Evolutionary conservation across 371 early-diverging fungal species (phyloP), one percentile per base, ranked within the genome.

Genomic region (Rhizopus sp.): DNA sequence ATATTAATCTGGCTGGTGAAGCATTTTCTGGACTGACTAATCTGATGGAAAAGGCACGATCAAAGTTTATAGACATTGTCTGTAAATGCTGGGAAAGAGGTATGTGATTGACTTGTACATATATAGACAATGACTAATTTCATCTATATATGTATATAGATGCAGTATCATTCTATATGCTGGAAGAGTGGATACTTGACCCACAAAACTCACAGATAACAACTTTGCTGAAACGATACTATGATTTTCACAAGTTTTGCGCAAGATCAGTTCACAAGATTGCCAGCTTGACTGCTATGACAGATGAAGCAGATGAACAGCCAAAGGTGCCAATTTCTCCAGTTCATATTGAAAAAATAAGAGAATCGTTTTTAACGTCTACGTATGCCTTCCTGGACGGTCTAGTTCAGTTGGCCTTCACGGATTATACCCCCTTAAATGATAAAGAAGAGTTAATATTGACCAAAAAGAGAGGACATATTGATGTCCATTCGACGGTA

Each of bases 171-270:
- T 93, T 96, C 67, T 80, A 87, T 53, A 70, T 83, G 56, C 84
- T 91, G 61, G 96, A 96, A 69, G 93, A 91, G 53, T 96, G 95
- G 95, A 67, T 85, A 0, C 70, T 92, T 46, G 90, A 93, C 42
- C 75, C 87, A 0, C 91, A 89, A 30, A 80, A 83, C 30, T 74
- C 84, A 12, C 87, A 89, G 55, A 76, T 83, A 8, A 90, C 92
- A 0, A 67, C 74, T 12, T 66, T 88, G 44, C 63, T 87, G 50
- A 75, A 83, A 13, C 82, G 86, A 30, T 90, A 87, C 51, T 89
- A 88, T 52, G 81, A 86, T 13, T 89, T 89, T 32, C 84, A 85
- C 54, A 90, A 89, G 50, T 84, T 84, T 63, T 82, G 86, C 60
- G 77, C 90, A 5, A 72, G 88, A 37, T 82, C 84, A 5, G 84